Base-by-base conservation (phyloP, 2,329 filamentous ascomycete genomes). In the Cladosporium cucumerinum region DNA sequence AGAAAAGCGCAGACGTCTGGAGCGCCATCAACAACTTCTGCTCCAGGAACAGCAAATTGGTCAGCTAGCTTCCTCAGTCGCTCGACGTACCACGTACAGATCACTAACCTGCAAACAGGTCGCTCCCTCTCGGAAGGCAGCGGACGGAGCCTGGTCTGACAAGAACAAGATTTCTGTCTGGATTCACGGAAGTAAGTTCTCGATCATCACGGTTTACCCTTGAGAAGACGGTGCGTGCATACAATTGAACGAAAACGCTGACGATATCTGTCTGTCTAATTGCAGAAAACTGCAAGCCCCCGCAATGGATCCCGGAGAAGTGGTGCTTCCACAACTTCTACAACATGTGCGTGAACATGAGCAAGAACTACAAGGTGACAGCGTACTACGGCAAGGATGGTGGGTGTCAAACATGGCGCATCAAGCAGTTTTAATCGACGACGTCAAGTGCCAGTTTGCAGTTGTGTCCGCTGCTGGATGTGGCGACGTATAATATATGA, bases 301-400 rank as follows among this genome's bases (percentile, higher is more conserved):
- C 60, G 36, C 66, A 70, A 28, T 71, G 68, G 68, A 63, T 71
- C 4, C 69, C 69, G 11, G 30, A 65, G 36, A 59, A 68, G 30
- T 70, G 66, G 63, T 71, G 69, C 59, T 39, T 61, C 49, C 48
- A 55, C 14, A 68, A 70, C 63, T 69, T 69, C 58, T 67, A 57
- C 52, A 61, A 66, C 39, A 65, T 66, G 55, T 70, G 69, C 58
- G 64, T 67, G 4, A 57, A 63, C 36, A 61, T 67, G 12, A 55
- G 46, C 48, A 58, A 61, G 25, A 54, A 48, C 11, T 51, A 46
- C 21, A 51, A 52, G 18, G 67, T 54, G 5, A 36, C 30, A 5
- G 48, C 46, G 7, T 54, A 39, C n/a, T 65, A 64, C 28, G 69
- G 69, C 36, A 57, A 34, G 11, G 51, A 54, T 5, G 55, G 62